Evolutionary conservation across 495 filamentous ascomycete species (phyloP), one percentile per base, ranked within the genome.

Genomic region (Xylaria intraflava): DNA sequence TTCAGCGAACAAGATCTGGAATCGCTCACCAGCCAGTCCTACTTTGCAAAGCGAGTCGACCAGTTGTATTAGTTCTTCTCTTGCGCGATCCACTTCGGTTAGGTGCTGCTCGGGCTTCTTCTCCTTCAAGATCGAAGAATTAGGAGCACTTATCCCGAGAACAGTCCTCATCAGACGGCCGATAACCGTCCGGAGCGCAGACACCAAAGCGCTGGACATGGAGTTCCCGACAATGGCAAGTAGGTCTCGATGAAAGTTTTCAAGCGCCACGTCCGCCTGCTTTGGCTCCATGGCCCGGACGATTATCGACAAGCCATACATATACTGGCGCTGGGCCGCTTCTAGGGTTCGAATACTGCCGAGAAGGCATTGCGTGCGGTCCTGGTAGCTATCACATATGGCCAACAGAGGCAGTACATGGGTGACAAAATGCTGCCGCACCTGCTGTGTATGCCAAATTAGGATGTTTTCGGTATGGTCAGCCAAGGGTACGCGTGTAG

Each of bases 1-100:
- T 53, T 83, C 75, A 20, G 87, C 89, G 58, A 93, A 89, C 11
- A 86, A 76, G 40, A 85, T 78, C 62, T 91, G 86, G 45, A 87
- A 87, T 49, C 76, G 78, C 54, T 88, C 83, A 7, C 85, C 86
- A 9, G 83, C 87, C 46, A 95, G 65, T 0, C 89, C 90, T 7
- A 91, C 83, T 22, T 80, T 78, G 49, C 84, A 75, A 14, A 94
- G 69, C 22, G 79, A 78, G 30, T 79, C 75, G 16, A 87, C 69
- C 16, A 89, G 67, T 29, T 73, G 70, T 19, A 83, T 62, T 23
- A 88, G 62, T 26, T 76, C 77, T 31, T 77, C 66, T 20, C 80
- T 78, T 23, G 79, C 69, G 6, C 43, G 52, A n/a, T 51, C 42
- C 22, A 53, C 45, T 11, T 60, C 33, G 31, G 51, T 44, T 24